phyloP scores from a whole-genome alignment of 768 basidiomycete species.

The Rubroboletus pulcherrimus region DNA sequence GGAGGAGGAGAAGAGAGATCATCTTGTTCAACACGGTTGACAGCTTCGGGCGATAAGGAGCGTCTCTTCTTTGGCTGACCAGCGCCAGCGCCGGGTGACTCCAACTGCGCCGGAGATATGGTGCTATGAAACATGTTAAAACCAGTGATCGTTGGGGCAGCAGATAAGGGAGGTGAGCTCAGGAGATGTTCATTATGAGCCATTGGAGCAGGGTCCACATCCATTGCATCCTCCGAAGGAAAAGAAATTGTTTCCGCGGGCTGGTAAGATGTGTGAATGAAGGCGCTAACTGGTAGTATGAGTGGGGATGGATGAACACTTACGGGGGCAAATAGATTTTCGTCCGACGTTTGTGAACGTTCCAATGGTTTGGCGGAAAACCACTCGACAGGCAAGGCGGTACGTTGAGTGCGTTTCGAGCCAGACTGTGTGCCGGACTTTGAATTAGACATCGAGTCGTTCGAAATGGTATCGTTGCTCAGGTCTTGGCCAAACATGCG shows the following conservation, averaged over 20 bases:
- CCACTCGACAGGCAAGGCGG: constrained; percentile 66
- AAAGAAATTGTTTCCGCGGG: constrained; percentile 38
- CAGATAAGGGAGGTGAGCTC: constrained; percentile 42
- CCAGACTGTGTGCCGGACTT: constrained; percentile 34
- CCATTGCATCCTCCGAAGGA: constrained; percentile 69
- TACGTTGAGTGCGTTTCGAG: constrained; percentile 56
- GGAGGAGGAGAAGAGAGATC: constrained; percentile 47
- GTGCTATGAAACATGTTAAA: constrained; percentile 63
- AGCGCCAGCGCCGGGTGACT: constrained; percentile 39
- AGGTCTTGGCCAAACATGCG: constrained; percentile 73
- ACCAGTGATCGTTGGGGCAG: constrained; percentile 48
- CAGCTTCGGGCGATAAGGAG: constrained; percentile 53
- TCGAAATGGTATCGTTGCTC: constrained; percentile 49
- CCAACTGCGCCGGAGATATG: constrained; percentile 47
- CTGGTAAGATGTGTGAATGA: constrained; percentile 24
- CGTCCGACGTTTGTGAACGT: constrained; percentile 20
- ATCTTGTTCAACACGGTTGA: constrained; percentile 36
- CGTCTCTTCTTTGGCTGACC: constrained; percentile 52
- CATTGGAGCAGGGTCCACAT: constrained; percentile 60
- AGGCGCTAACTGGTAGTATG: not conserved
- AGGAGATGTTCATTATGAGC: constrained; percentile 31
- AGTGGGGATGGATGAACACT: constrained; percentile 10
- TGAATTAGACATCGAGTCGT: constrained; percentile 29
- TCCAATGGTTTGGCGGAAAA: constrained; percentile 26
- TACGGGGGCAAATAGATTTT: constrained; percentile 30